phyloP scores from a whole-genome alignment of 805 yeast species.

The Sugiyamaella qingdaonensis region DNA sequence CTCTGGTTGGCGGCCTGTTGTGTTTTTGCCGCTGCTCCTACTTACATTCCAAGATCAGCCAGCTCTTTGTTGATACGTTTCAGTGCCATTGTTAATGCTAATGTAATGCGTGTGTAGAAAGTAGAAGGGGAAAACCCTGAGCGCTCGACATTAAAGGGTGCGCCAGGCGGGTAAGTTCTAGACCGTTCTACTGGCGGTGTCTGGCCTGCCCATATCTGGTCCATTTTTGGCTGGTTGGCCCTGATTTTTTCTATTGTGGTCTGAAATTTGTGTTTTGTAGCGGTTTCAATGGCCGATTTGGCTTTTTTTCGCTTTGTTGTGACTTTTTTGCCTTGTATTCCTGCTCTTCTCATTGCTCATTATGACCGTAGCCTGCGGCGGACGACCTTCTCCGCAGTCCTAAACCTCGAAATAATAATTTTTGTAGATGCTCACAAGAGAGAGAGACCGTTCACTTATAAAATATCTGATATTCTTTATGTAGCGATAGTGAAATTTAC shows the following conservation, averaged over 20 bases:
- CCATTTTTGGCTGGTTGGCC: neutral
- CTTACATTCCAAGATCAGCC: conserved; percentile 89
- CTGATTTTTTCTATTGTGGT: neutral
- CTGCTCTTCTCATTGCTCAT: neutral
- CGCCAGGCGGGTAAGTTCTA: conserved; percentile 2
- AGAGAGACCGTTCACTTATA: too few relatives aligned
- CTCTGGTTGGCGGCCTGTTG: neutral
- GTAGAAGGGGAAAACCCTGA: conserved; percentile 9
- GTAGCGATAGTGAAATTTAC: too few relatives aligned
- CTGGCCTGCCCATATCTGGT: neutral
- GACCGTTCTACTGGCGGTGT: neutral
- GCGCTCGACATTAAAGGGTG: neutral
- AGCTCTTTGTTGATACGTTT: conserved; percentile 96
- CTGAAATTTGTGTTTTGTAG: neutral
- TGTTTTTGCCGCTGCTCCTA: conserved; percentile 21
- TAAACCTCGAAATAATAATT: neutral
- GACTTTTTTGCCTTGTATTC: too few relatives aligned
- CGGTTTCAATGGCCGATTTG: too few relatives aligned
- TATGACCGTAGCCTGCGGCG: too few relatives aligned
- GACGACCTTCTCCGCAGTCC: neutral
- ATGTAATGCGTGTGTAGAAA: conserved; percentile 5
- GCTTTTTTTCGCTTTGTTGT: too few relatives aligned
- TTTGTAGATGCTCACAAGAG: too few relatives aligned
- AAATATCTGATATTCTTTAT: too few relatives aligned
- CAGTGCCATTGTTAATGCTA: conserved; percentile 58